A percentile compares a stretch with the other conserved stretches of the same genome.
Conservation (phyloP, 257 asterid genomes). For the Scutellaria barbata region DNA sequence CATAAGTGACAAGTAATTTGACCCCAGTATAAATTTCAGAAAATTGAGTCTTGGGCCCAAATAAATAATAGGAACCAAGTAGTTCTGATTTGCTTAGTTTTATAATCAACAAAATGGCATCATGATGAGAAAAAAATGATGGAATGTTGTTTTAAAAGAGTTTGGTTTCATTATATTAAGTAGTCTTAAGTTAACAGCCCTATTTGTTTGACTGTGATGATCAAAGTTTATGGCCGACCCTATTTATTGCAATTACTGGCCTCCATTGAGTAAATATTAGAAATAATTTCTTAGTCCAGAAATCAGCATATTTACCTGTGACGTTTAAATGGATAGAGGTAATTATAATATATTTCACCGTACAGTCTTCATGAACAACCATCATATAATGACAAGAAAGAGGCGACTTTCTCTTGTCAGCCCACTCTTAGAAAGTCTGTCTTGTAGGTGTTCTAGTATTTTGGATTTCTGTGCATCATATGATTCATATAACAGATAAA, state of each 20-base stretch:
- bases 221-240: not conserved
- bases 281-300: not conserved
- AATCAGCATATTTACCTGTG: not conserved
- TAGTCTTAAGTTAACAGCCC: constrained; percentile 1
- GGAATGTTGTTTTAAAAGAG: not conserved
- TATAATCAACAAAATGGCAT: not conserved
- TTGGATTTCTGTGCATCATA: constrained; percentile 1
- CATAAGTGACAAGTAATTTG: not conserved
- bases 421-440: not conserved
- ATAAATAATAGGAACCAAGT: constrained; percentile 9
- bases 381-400: constrained; percentile 15
- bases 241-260: constrained; percentile 1
- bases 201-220: constrained; percentile 7
- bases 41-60: not conserved
- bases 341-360: too few relatives aligned
- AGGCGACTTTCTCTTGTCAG: constrained; percentile 9
- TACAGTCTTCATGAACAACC: not conserved
- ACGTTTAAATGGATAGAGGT: not conserved
- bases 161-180: not conserved
- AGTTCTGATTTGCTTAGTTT: not conserved
- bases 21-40: constrained; percentile 7
- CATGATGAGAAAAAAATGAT: not conserved
- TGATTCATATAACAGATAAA: constrained; percentile 7
- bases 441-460: constrained; percentile 22
- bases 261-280: constrained; percentile 10